Evolutionary conservation across 768 basidiomycete species (phyloP), one percentile per base, ranked within the genome.

Genomic region (Tricholoma furcatifolium): DNA sequence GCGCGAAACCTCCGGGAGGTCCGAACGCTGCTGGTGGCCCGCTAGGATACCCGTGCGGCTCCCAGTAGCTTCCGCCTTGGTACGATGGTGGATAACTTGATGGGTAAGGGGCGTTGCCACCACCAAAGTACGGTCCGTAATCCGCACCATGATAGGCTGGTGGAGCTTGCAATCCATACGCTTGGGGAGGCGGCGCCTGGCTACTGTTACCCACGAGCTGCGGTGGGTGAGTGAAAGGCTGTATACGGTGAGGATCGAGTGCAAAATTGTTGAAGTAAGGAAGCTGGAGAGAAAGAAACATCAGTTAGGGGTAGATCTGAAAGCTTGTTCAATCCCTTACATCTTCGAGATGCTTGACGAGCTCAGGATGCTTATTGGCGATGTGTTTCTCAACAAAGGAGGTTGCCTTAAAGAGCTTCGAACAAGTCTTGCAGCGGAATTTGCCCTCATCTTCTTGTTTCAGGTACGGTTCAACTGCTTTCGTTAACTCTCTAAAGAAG

Each of bases 351-450:
- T 78, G 73, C 60, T 87, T 89, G 53, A 95, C 81, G 14, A 92
- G 74, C 55, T 97, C 91, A 10, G 88, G 75, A 66, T 99, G 97
- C 68, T 98, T 98, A 67, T 95, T 93, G 11, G 87, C 82, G 55
- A 99, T 87, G 67, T 99, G 97, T 77, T 98, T 98, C 73, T 96
- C 93, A 43, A 98, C 91, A 71, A 98, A 99, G 21, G 94, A 85
- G 31, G 91, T 88, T 4, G 94, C 97, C 68, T 95, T 95, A 85
- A 99, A 99, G 18, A 98, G 78, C 74, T 99, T 99, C 71, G 86
- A 87, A 70, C 97, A 99, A 24, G 86, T 87, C 75, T 92, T 96
- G 75, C 97, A 99, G 58, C 97, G 81, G 74, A 91, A 98, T 67
- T 97, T 98, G 63, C 88, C 91, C 70, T 96, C 93, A 60, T 98